Percentiles rank a stretch among this genome's conserved stretches.
Evolutionary conservation across 2,329 filamentous ascomycete genomes (phyloP).

Genomic region (Fusarium papillatum): DNA sequence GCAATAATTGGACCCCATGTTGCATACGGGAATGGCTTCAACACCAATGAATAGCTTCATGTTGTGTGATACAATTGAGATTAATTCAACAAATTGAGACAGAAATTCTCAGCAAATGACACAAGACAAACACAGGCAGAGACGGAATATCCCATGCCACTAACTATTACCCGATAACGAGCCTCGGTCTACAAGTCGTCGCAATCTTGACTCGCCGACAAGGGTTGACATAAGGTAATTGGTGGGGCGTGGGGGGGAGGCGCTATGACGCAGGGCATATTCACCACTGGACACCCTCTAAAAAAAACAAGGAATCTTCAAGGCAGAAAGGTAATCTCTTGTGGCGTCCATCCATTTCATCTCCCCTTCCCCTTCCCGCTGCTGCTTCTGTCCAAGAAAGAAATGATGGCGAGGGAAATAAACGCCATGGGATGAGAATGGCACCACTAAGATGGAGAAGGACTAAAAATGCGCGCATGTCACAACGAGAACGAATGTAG

Average conservation of each 20-base stretch:
- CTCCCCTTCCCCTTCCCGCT: no score
- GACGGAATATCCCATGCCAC: neutral
- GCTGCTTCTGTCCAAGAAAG: neutral
- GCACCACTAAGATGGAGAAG: neutral
- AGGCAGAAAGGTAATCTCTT: neutral
- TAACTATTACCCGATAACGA: neutral
- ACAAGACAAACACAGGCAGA: neutral
- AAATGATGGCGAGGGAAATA: neutral
- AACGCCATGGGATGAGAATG: neutral
- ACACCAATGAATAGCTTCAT: neutral
- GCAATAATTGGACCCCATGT: neutral
- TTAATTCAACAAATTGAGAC: neutral
- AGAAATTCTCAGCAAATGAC: neutral
- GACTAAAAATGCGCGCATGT: neutral
- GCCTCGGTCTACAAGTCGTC: neutral
- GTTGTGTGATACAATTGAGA: neutral
- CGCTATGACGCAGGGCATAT: neutral
- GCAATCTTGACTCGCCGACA: neutral
- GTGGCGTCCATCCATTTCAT: neutral
- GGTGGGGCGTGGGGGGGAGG: neutral
- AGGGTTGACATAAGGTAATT: neutral
- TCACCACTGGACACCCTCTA: neutral
- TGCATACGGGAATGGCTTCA: neutral
- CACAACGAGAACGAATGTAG: no score
- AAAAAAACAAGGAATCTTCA: constrained; percentile 4